Base-by-base conservation (phyloP, 2,329 filamentous ascomycete genomes). In the Aspergillus pseudotamarii region DNA sequence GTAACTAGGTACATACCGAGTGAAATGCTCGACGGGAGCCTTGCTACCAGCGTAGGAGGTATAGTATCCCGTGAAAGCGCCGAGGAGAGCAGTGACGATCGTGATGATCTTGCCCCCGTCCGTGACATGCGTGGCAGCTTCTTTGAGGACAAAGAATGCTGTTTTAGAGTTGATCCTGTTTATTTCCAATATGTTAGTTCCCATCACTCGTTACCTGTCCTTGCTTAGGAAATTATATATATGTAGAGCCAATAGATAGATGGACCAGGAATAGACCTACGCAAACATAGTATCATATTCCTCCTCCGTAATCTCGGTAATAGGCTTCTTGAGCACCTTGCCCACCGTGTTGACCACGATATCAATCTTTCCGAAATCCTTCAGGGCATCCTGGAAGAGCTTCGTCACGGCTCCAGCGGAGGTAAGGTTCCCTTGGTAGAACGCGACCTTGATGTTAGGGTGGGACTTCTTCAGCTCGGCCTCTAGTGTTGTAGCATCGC, bases 11-110 rank as follows among this genome's bases (percentile, higher is more conserved):
- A 76, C 68, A 76, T 80, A 72, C 76, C 85, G 81, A 3, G 82
- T 84, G 76, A 88, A 83, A 73, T 88, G 84, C 72, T 89, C 86
- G 43, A 89, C 81, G 3, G 86, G 84, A 38, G 85, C 86, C 69
- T 89, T 89, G 58, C 83, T 79, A 16, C 80, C 81, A 30, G 80
- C 80, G 57, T 83, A 83, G 0, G 78, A 79, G 0, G 80, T 82
- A 64, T 83, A 83, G 64, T 73, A 75, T 38, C 79, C 77, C 0
- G 79, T 83, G 61, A 82, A 83, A n/a, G 80, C 81, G 12, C 77
- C 80, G 6, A 82, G 74, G 51, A 83, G 73, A 1, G 79, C 76
- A 2, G 81, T 83, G 36, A 82, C 78, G 51, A 81, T 79, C 46
- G 78, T 81, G 71, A 83, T 80, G 63, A 83, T 77, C 72, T 81